These are phyloP conservation scores for Colletotrichum viniferum DNA, from an alignment of 2,329 filamentous ascomycete genomes.

Conservation along the genomic window DNA sequence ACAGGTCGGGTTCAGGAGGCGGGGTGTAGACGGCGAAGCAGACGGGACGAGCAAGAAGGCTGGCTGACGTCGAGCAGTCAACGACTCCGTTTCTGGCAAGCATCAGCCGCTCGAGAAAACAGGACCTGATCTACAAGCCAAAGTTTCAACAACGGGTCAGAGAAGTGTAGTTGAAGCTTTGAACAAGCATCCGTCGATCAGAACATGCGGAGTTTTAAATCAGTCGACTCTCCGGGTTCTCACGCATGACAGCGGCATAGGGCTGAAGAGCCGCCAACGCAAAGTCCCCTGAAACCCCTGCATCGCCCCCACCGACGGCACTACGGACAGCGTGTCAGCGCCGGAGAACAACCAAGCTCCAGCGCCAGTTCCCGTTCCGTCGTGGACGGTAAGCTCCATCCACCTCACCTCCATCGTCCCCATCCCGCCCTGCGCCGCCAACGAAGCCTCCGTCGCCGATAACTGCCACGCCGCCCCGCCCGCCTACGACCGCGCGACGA, in stretches of 20 bases:
- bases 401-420: slow-evolving; percentile 8
- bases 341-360: background rate
- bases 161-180: background rate
- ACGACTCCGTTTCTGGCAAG: background rate
- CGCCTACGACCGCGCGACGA: background rate
- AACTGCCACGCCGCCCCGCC: background rate
- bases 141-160: background rate
- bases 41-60: background rate
- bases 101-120: background rate
- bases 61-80: background rate
- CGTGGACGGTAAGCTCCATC: background rate
- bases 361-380: background rate
- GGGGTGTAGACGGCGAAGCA: background rate
- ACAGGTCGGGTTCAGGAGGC: background rate
- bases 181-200: background rate
- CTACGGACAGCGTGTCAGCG: slow-evolving; percentile 16
- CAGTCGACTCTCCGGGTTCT: background rate
- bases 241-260: background rate
- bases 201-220: background rate
- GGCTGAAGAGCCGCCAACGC: slow-evolving; percentile 5
- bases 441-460: background rate
- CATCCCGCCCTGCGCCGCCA: slow-evolving; percentile 9
- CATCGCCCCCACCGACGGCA: background rate
- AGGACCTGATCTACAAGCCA: background rate
- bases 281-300: slow-evolving; percentile 13